Percentiles rank a stretch among this genome's conserved stretches.
These are phyloP conservation scores for Pseudohyphozyma bogoriensis DNA, from an alignment of 768 basidiomycete genomes.

Conservation along the genomic window DNA sequence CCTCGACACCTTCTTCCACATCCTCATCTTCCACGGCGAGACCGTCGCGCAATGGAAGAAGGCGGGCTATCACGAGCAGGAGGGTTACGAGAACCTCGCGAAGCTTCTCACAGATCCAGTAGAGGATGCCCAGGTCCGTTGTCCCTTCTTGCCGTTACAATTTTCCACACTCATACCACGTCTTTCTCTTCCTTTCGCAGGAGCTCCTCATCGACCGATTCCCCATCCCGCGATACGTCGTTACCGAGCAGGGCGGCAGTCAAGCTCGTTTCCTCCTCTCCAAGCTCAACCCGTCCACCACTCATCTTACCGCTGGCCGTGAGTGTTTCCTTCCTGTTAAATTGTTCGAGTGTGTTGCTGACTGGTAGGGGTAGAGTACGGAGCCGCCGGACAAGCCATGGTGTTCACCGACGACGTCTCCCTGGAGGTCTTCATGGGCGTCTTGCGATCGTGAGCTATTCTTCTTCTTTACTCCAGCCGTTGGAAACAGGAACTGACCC, in stretches of 20 bases:
- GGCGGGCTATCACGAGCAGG: slow-evolving; percentile 95
- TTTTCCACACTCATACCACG: too few relatives aligned
- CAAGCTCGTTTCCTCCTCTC: slow-evolving; percentile 96
- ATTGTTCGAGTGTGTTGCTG: too few relatives aligned
- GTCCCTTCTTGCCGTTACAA: too few relatives aligned
- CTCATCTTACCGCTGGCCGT: slow-evolving; percentile 64
- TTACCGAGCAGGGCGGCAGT: slow-evolving; percentile 92
- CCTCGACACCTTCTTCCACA: slow-evolving; percentile 99
- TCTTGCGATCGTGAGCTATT: too few relatives aligned
- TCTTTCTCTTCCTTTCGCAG: slow-evolving; percentile 41
- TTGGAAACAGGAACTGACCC: too few relatives aligned
- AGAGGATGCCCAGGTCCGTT: slow-evolving; percentile 68
- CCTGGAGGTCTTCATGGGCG: slow-evolving; percentile 89
- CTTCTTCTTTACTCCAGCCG: too few relatives aligned
- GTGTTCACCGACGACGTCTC: slow-evolving; percentile 99
- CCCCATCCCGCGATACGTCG: slow-evolving; percentile 95
- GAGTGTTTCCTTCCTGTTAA: too few relatives aligned
- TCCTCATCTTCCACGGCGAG: slow-evolving; percentile 98
- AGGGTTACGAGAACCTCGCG: slow-evolving; percentile 97
- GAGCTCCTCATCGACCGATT: slow-evolving; percentile 90
- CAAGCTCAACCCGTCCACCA: slow-evolving; percentile 95
- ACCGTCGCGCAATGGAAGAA: slow-evolving; percentile 96
- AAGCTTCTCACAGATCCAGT: slow-evolving; percentile 79
- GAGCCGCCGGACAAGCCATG: slow-evolving; percentile 67
- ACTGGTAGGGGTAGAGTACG: slow-evolving; percentile 62